These are phyloP conservation scores for Draba incana DNA, from an alignment of 345 rosid species.

Conservation along the genomic window DNA sequence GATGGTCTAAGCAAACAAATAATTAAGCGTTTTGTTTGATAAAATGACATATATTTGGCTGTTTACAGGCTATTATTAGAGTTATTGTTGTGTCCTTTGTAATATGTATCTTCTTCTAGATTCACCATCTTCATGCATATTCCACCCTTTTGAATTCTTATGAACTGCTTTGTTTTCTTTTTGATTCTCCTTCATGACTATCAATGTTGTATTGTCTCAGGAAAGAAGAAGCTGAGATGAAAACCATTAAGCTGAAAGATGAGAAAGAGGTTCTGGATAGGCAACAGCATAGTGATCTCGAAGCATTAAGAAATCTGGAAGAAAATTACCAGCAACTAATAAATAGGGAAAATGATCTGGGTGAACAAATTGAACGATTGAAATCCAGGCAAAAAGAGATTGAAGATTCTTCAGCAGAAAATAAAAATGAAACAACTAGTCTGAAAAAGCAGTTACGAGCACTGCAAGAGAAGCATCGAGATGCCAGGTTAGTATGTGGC, in stretches of 20 bases:
- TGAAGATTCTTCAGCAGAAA: constrained; percentile 58
- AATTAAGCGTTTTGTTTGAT: constrained; percentile 15
- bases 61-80: constrained; percentile 16
- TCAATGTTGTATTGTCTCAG: constrained; percentile 50
- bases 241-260: constrained; percentile 85
- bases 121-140: constrained; percentile 25
- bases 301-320: constrained; percentile 88
- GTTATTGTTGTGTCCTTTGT: background rate
- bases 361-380: constrained; percentile 78
- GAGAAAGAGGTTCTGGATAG: constrained; percentile 94
- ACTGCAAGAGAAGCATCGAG: constrained; percentile 77
- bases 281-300: constrained; percentile 89
- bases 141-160: constrained; percentile 12
- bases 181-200: constrained; percentile 10
- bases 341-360: constrained; percentile 75
- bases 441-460: constrained; percentile 65
- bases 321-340: constrained; percentile 90
- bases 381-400: constrained; percentile 61
- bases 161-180: constrained; percentile 19
- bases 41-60: constrained; percentile 9
- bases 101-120: constrained; percentile 22
- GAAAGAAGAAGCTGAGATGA: constrained; percentile 94
- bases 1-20: constrained; percentile 27
- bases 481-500: constrained; percentile 66
- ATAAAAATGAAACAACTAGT: constrained; percentile 62